Percentiles rank a stretch among this genome's conserved stretches.
Conservation (phyloP, 192 early-diverging fungal species). For the Umbelopsis sp. region DNA sequence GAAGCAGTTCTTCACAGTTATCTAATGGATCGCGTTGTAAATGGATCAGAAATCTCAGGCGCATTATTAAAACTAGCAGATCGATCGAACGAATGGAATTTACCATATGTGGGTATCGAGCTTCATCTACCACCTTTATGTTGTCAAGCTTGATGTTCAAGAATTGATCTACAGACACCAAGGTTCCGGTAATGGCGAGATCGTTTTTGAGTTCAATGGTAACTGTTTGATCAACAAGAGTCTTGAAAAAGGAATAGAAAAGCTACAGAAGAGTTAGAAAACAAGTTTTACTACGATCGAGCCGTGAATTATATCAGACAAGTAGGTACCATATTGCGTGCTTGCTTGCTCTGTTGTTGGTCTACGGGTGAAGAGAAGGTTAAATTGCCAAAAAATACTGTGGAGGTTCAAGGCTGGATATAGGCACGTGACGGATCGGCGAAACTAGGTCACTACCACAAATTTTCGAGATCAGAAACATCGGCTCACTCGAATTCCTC, state of each 20-base stretch:
- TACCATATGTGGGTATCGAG: slow-evolving; percentile 97
- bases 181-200: slow-evolving; percentile 84
- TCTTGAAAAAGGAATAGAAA: slow-evolving; percentile 99
- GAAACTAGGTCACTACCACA: background rate
- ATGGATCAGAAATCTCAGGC: background rate
- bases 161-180: slow-evolving; percentile 99
- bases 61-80: background rate
- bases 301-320: background rate
- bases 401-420: too few relatives aligned
- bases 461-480: background rate
- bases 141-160: slow-evolving; percentile 98
- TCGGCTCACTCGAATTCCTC: background rate
- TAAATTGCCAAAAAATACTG: too few relatives aligned
- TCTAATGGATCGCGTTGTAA: slow-evolving; percentile 44
- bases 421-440: background rate
- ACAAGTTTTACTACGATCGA: background rate
- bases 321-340: background rate
- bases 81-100: background rate
- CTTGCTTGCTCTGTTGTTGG: background rate
- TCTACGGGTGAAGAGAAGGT: too few relatives aligned
- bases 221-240: slow-evolving; percentile 91
- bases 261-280: slow-evolving; percentile 55
- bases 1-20: slow-evolving; percentile 98
- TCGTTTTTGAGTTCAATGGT: slow-evolving; percentile 99
- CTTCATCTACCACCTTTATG: slow-evolving; percentile 81